Base-by-base conservation (phyloP, 805 yeast species). In the Teunomyces stri region DNA sequence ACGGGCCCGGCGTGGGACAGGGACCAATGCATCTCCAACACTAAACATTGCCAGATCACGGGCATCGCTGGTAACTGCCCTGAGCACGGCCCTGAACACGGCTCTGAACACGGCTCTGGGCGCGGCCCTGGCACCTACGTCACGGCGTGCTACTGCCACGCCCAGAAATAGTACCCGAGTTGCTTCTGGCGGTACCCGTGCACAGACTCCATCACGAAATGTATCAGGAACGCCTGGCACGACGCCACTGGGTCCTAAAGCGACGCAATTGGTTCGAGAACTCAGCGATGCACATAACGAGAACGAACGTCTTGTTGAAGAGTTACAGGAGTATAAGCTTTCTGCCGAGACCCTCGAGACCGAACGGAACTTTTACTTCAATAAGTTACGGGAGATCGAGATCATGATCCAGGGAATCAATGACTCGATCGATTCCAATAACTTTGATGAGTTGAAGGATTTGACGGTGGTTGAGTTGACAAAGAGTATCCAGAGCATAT, bases 301-400 rank as follows among this genome's bases (percentile, higher is more conserved):
- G 49, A 61, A 79, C n/a, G 58, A 60, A 2, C 62, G 58, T 13
- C 65, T 75, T 11, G 67, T 65, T n/a, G 69, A 73, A 4, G 89
- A 87, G 53, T 55, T 81, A 15, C 73, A 72, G 12, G 88, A 84
- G 52, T 76, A 78, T 53, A 76, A 75, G 49, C 72, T 78, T 18
- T 80, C 84, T 11, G 78, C 84, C 16, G 87, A 83, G 42, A 80
- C 84, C 11, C 69, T 89, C 43, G 88, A 85, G 58, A 79, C 87
- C 1, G 97, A 94, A 63, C 80, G 98, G 52, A 87, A 88, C 64
- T 89, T 92, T 59, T 94, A 94, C 65, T 92, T 88, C 68, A 84
- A 86, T 59, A 94, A 92, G 67, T 72, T 94, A 45, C 78, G 96
- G 52, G 96, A 88, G 49, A 87, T 94, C 47, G 99, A 94, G 65